phyloP scores from a whole-genome alignment of 1,139 yeast species.

The Taphrina communis region DNA sequence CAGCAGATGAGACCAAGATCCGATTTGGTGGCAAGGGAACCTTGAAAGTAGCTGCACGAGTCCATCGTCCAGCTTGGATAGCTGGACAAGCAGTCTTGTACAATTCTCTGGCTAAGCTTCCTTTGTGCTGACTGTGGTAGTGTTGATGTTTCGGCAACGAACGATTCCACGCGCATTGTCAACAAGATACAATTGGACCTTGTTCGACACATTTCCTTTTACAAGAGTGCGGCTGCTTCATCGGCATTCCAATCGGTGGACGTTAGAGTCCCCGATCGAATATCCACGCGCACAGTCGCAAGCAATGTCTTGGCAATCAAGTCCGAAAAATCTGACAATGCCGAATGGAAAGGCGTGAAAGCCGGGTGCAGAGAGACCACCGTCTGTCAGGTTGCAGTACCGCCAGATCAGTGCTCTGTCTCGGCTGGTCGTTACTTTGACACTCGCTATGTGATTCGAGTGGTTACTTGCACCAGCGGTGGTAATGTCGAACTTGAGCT shows the following conservation, averaged over 20 bases:
- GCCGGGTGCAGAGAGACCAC: conserved; percentile 35
- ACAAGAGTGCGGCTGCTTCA: conserved; percentile 40
- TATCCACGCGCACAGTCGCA: conserved; percentile 33
- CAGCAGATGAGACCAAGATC: conserved; percentile 34
- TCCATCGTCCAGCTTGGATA: conserved; percentile 42
- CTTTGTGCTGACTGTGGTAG: neutral
- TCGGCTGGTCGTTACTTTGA: conserved; percentile 41
- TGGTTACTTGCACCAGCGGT: conserved; percentile 15
- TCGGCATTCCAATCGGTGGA: conserved; percentile 40
- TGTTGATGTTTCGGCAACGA: conserved; percentile 42
- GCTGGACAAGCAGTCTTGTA: conserved; percentile 40
- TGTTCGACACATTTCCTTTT: conserved; percentile 39
- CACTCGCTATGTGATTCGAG: conserved; percentile 21
- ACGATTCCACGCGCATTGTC: conserved; percentile 37
- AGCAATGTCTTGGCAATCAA: conserved; percentile 22
- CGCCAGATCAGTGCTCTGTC: conserved; percentile 39
- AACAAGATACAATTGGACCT: conserved; percentile 28
- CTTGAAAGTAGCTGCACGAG: conserved; percentile 40
- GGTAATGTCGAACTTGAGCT: conserved; percentile 29
- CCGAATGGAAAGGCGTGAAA: conserved; percentile 41
- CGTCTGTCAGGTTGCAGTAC: conserved; percentile 34
- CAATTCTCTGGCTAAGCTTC: neutral
- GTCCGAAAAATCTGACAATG: conserved; percentile 22
- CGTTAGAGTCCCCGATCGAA: conserved; percentile 40
- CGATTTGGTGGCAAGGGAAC: conserved; percentile 41